These are phyloP conservation scores for Biscogniauxia mediterranea DNA, from an alignment of 2,329 filamentous ascomycete genomes.

Conservation along the genomic window DNA sequence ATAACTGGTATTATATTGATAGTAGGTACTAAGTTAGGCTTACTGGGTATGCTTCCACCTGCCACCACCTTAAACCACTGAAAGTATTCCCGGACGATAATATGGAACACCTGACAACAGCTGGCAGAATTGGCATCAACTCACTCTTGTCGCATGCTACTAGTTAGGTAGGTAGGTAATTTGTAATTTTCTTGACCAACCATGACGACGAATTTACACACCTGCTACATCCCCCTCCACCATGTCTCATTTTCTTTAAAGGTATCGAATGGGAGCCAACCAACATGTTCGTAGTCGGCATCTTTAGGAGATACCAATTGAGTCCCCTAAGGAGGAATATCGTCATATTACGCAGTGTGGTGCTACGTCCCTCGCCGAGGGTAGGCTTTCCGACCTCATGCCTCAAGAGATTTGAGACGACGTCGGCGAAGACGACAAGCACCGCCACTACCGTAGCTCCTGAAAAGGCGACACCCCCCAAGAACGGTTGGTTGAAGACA, in stretches of 20 bases:
- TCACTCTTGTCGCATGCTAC: not conserved
- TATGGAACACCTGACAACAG: not conserved
- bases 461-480: slow-evolving; percentile 5
- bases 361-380: slow-evolving; percentile 6
- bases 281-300: slow-evolving; percentile 22
- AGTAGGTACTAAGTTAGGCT: too few species aligned
- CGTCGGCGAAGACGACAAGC: slow-evolving; percentile 10
- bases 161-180: too few species aligned
- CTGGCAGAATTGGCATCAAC: not conserved
- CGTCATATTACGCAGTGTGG: slow-evolving; percentile 2
- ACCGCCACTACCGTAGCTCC: not conserved
- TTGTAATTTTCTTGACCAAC: slow-evolving; percentile 1
- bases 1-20: too few species aligned
- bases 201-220: not conserved
- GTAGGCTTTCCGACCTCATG: slow-evolving; percentile 4
- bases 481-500: slow-evolving; percentile 11
- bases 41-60: too few species aligned
- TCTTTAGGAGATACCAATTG: slow-evolving; percentile 16
- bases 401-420: slow-evolving; percentile 21
- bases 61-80: too few species aligned
- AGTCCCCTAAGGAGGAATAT: slow-evolving; percentile 8
- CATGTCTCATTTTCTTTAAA: not conserved
- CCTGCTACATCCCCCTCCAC: not conserved
- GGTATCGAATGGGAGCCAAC: not conserved
- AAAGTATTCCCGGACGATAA: too few species aligned